Evolutionary conservation across 768 basidiomycete genomes (phyloP), one percentile per base, ranked within the genome.

Genomic region (Boletus fagicola): DNA sequence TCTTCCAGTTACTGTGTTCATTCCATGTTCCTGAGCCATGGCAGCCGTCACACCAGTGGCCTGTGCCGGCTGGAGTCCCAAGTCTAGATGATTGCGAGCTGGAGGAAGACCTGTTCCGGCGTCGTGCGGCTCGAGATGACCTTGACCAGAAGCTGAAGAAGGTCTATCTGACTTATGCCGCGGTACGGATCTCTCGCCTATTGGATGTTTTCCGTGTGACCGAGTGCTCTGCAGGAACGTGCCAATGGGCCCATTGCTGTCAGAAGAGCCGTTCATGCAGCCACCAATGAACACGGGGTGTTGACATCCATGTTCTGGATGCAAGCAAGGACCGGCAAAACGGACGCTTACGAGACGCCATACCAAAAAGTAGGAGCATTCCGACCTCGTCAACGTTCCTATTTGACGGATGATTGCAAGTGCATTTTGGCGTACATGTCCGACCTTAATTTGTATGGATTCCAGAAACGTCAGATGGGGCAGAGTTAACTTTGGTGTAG

Each of bases 381-480:
- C 28, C 49, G 12, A 46, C 24, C 6, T 50, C 24, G 47, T 53
- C 38, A 18, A 33, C 1, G 42, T 53, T 36, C 52, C 40, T 44
- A 44, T 44, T 40, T 62, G 57, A 54, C 43, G 22, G 20, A 44
- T 31, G 51, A n/a, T 22, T 47, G 42, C 15, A 48, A 90, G 89
- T 90, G 88, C 66, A 91, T 92, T 51, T 72, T 93, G 51, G 81
- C 83, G 22, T 94, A 92, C 63, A 76, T 91, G 45, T 92, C 90
- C 5, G 91, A 94, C 68, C 67, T 89, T 22, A 77, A 85, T 62
- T 87, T 94, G 92, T 92, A 68, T 43, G 87, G 74, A 18, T 54
- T 55, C 10, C 42, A 38, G 45, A 47, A 57, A 43, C n/a, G 20
- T 30, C 22, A 24, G 39, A 48, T n/a, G 30, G 30, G 47, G 20